A percentile compares a stretch with the other conserved stretches of the same genome.
These are phyloP conservation scores for Drosera spatulata DNA, from an alignment of 179 eudicot species.

Conservation along the genomic window DNA sequence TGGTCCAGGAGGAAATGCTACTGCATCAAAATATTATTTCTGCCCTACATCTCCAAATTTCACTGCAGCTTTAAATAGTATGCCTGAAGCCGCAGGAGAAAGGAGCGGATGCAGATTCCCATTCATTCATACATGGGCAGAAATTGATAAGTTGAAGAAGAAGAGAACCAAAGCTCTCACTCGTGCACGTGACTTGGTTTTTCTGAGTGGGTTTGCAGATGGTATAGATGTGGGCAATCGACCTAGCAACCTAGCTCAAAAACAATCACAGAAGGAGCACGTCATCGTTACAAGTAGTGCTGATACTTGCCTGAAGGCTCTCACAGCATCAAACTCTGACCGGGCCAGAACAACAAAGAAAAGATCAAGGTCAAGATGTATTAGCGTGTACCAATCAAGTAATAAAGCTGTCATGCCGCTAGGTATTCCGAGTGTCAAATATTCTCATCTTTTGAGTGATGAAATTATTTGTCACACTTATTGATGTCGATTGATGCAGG, in stretches of 20 bases:
- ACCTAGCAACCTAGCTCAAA: conserved; percentile 11
- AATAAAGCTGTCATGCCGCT: not conserved
- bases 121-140: conserved; percentile 6
- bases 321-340: conserved; percentile 13
- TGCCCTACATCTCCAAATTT: conserved; percentile 1
- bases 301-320: conserved; percentile 20
- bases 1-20: not conserved
- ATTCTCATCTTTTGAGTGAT: not conserved
- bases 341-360: conserved; percentile 18
- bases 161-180: conserved; percentile 32
- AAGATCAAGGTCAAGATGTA: conserved; percentile 21
- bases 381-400: conserved; percentile 8
- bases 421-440: not conserved
- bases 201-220: conserved; percentile 18
- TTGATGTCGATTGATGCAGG: conserved; percentile 24
- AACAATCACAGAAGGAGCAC: conserved; percentile 8
- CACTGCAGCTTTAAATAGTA: not conserved
- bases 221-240: conserved; percentile 9
- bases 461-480: conserved; percentile 1
- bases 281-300: conserved; percentile 11
- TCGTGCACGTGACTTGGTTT: conserved; percentile 17
- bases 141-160: conserved; percentile 13
- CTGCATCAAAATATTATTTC: conserved; percentile 2
- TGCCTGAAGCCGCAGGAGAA: conserved; percentile 1
- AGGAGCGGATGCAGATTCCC: not conserved